These are phyloP conservation scores for Kluyveromyces siamensis DNA, from an alignment of 805 yeast species.

Conservation along the genomic window DNA sequence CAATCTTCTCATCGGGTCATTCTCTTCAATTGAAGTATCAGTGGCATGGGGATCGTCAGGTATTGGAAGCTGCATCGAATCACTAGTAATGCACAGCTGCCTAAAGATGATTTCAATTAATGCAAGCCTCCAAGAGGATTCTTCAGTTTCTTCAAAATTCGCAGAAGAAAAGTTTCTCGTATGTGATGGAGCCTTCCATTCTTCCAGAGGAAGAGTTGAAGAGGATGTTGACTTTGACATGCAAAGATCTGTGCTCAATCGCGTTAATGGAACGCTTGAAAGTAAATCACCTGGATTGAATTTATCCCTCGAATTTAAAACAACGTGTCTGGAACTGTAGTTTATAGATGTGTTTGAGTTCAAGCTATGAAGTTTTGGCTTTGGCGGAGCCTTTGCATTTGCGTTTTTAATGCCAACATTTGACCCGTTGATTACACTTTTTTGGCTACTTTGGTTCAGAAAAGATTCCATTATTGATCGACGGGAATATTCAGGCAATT, in stretches of 20 bases:
- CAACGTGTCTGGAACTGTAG: constrained; percentile 38
- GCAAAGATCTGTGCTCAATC: background rate
- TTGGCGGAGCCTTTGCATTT: constrained; percentile 2
- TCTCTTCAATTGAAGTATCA: background rate
- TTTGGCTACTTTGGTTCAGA: constrained; percentile 2
- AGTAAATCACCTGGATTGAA: constrained; percentile 79
- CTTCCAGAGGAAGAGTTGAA: background rate
- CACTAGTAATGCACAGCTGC: constrained; percentile 52
- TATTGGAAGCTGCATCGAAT: constrained; percentile 19
- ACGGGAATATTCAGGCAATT: constrained; percentile 52
- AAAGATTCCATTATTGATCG: constrained; percentile 1
- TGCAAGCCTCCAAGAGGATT: constrained; percentile 51
- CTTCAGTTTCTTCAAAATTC: constrained; percentile 65
- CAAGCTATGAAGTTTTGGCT: constrained; percentile 6
- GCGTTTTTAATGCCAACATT: constrained; percentile 5
- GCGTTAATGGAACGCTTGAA: constrained; percentile 62
- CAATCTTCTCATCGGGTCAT: background rate
- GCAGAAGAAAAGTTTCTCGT: constrained; percentile 34
- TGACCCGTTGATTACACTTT: constrained; percentile 1
- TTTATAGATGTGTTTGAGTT: constrained; percentile 6
- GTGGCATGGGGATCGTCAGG: background rate
- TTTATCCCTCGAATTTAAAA: constrained; percentile 43
- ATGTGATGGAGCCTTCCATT: constrained; percentile 7
- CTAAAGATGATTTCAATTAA: constrained; percentile 63
- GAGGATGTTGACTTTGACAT: background rate